These are phyloP conservation scores for Lycium ferocissimum DNA, from an alignment of 257 asterid species.

Conservation along the genomic window DNA sequence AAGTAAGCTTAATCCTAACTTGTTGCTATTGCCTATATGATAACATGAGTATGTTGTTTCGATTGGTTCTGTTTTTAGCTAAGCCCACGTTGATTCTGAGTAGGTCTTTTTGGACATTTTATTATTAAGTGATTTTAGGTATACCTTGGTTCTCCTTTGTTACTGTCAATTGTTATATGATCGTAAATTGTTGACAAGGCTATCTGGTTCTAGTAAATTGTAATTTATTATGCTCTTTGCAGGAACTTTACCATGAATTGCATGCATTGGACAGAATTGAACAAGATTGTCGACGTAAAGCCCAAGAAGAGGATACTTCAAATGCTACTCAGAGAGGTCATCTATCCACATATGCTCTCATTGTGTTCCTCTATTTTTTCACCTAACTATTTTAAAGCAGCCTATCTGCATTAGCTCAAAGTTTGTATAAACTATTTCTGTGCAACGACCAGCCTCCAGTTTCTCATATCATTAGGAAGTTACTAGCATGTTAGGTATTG, in stretches of 20 bases:
- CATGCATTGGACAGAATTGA: constrained; percentile 95
- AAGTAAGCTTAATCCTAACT: constrained; percentile 9
- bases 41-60: neutral
- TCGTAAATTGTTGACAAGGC: neutral
- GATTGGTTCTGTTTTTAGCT: neutral
- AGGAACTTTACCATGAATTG: constrained; percentile 98
- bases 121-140: neutral
- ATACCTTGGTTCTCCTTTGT: neutral
- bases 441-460: neutral
- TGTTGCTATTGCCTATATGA: neutral
- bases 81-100: neutral
- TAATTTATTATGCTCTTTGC: constrained; percentile 39
- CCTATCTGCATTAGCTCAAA: neutral
- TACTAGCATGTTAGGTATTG: neutral
- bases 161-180: neutral
- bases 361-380: neutral
- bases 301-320: constrained; percentile 82
- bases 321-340: constrained; percentile 71
- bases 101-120: neutral
- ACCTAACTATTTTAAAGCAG: neutral
- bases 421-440: neutral
- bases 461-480: constrained; percentile 22
- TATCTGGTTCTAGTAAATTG: neutral
- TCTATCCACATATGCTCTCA: neutral
- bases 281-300: constrained; percentile 85